These are phyloP conservation scores for Cucurbita maxima DNA, from an alignment of 306 rosid genomes.

Conservation along the genomic window DNA sequence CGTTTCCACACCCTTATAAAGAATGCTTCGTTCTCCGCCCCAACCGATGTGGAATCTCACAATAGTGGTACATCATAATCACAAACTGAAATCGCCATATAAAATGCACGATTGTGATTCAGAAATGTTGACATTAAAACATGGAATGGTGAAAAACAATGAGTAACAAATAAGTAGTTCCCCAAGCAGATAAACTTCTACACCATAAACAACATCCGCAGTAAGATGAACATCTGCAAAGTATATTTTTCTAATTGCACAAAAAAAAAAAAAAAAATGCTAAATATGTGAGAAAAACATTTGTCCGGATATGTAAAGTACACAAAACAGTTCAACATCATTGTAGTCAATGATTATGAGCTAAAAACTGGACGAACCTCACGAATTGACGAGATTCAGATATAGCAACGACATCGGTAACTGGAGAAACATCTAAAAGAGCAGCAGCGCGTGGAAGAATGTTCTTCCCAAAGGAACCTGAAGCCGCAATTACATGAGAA, in stretches of 20 bases:
- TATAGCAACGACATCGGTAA: slow-evolving; percentile 58
- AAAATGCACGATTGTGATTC: not conserved
- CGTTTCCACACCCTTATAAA: no score
- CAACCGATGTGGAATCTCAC: no score
- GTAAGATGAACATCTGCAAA: not conserved
- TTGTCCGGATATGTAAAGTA: not conserved
- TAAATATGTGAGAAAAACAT: not conserved
- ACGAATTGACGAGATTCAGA: slow-evolving; percentile 49
- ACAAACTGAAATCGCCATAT: not conserved
- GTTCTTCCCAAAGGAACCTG: slow-evolving; percentile 76
- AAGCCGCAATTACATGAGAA: slow-evolving; percentile 66
- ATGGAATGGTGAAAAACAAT: not conserved
- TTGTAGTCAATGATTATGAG: not conserved
- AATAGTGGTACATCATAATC: not conserved
- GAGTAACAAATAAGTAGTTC: not conserved
- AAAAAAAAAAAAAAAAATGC: not conserved
- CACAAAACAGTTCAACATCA: not conserved
- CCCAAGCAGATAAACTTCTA: not conserved
- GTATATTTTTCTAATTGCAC: not conserved
- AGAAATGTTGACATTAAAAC: not conserved
- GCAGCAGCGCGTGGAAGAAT: slow-evolving; percentile 72
- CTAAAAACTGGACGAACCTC: slow-evolving; percentile 31
- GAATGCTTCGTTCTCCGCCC: no score
- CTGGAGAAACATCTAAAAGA: slow-evolving; percentile 73
- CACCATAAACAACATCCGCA: not conserved